Base-by-base conservation (phyloP, 257 asterid genomes). In the Solanum megistacrolobum region DNA sequence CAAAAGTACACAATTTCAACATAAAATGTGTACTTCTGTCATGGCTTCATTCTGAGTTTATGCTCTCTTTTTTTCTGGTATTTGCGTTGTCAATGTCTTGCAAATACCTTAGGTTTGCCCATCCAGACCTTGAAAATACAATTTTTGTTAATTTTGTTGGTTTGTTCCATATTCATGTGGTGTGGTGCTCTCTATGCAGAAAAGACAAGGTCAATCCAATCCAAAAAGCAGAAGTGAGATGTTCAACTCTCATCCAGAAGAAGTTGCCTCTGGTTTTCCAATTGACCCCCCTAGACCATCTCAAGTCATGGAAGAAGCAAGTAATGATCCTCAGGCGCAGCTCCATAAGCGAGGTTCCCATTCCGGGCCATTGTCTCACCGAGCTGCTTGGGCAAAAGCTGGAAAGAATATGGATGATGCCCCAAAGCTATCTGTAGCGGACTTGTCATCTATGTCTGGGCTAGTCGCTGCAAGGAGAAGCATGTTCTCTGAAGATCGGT, bases 191-290 rank as follows among this genome's bases (percentile, higher is more conserved):
- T 36, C 55, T 58, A 84, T 88, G 87, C 98, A 96, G 99, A 97
- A 93, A 91, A 92, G 99, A 85, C 96, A 92, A 31, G 92, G 93
- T 65, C 98, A 95, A 85, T 85, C 98, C 73, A 96, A 91, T 93
- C 89, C 96, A 82, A 97, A 94, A 93, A 96, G 99, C 94, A 93
- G 99, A 92, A 97, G 99, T 88, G 99, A 97, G 92, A 95, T 96
- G 94, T 97, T 96, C 94, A 95, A 83, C 89, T 92, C 99, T 89
- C 98, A 95, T 85, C 98, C 92, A 0, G 99, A 96, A 90, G 98
- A 97, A 86, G 95, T 90, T 83, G 98, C 98, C 66, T 95, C 98
- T 21, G 98, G 98, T 89, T 96, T 97, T 88, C 99, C 98, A 18
- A 96, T 97, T 71, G 98, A 97, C 85, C 99, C 98, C 21, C 99